Evolutionary conservation across 331 rosid genomes (phyloP), one percentile per base, ranked within the genome.

Genomic region (Saraca asoca): DNA sequence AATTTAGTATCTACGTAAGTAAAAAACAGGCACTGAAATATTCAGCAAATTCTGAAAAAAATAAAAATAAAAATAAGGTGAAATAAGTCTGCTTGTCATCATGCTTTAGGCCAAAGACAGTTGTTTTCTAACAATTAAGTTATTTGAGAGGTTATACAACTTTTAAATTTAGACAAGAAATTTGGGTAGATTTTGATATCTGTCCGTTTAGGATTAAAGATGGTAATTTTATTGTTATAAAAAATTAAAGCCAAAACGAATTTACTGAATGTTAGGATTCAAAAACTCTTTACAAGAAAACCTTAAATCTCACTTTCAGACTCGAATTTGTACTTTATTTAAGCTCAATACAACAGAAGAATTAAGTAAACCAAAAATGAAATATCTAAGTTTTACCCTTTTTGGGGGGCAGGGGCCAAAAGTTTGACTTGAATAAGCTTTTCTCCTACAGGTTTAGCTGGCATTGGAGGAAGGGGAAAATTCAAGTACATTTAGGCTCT

Each of bases 251-350:
- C 8, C 8, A 39, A 39, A 39, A 5, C 2, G 11, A 39, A 39
- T 7, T 7, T 7, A 2, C 31, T 12, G 11, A 20, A 12, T 12
- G 15, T 13, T 34, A 35, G 13, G 29, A 3, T 35, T 38, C 12
- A 13, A 35, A 58, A 37, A 24, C 43, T 35, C 44, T 9, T 4
- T 35, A 37, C 46, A 58, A 58, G n/a, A 13, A 15, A 58, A 35
- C 6, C 19, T 51, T 12, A 19, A 13, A n/a, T n/a, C n/a, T n/a
- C n/a, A n/a, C n/a, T n/a, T n/a, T n/a, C n/a, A n/a, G n/a, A n/a
- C n/a, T n/a, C n/a, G n/a, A 19, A 51, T 10, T 69, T 58, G 57
- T 29, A 38, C 39, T 13, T 69, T 34, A 13, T 57, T 61, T 51
- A 13, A 33, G 43, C 43, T 31, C 19, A 31, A 55, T 7, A 18